These are phyloP conservation scores for Chlorophyllum brunneum DNA, from an alignment of 768 basidiomycete genomes.

Conservation along the genomic window DNA sequence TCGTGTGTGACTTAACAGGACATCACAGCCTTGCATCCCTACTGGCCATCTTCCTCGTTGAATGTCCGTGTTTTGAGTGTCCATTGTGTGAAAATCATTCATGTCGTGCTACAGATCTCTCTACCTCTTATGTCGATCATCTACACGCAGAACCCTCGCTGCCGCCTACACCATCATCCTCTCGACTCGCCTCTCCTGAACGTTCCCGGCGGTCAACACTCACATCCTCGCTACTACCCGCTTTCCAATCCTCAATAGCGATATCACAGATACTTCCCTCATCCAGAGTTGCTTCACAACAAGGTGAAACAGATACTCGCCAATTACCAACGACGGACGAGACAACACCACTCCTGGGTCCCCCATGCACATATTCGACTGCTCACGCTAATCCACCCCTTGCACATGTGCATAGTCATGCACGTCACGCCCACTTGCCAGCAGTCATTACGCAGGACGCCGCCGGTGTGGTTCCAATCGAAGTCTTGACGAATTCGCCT, in stretches of 20 bases:
- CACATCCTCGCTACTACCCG: neutral
- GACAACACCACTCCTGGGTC: constrained; percentile 6
- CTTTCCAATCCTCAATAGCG: neutral
- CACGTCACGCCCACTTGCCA: constrained; percentile 9
- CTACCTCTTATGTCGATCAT: constrained; percentile 70
- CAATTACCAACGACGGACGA: constrained; percentile 1
- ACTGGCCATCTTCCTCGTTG: constrained; percentile 70
- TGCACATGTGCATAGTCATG: constrained; percentile 1
- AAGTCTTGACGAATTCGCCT: constrained; percentile 27
- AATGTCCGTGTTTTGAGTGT: constrained; percentile 50
- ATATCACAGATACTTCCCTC: constrained; percentile 10
- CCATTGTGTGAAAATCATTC: neutral
- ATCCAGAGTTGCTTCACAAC: constrained; percentile 9
- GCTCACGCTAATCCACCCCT: neutral
- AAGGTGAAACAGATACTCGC: neutral
- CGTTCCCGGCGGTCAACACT: constrained; percentile 13
- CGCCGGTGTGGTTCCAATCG: constrained; percentile 19
- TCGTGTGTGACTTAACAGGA: constrained; percentile 1
- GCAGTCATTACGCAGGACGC: constrained; percentile 11
- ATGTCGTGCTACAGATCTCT: constrained; percentile 47
- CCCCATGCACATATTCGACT: neutral
- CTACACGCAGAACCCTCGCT: constrained; percentile 62
- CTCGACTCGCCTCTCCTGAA: constrained; percentile 19
- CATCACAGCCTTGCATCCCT: constrained; percentile 53
- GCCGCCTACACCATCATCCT: constrained; percentile 33